phyloP scores from a whole-genome alignment of 768 basidiomycete species.

The Porpolomopsis calyptriformis region DNA sequence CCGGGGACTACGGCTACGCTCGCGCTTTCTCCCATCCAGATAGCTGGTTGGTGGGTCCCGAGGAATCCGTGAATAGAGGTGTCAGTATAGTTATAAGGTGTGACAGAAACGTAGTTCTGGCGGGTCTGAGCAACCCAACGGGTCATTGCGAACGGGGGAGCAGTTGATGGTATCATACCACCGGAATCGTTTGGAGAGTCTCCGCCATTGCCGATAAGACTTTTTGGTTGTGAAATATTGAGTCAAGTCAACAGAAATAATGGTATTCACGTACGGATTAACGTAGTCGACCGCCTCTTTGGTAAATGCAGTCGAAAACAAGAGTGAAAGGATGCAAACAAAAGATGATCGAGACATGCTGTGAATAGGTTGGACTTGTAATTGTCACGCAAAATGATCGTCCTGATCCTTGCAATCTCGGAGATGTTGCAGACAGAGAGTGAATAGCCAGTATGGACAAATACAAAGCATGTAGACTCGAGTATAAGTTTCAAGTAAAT shows the following conservation, averaged over 20 bases:
- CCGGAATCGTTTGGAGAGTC: conserved; percentile 60
- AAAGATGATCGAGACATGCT: too few species aligned
- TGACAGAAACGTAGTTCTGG: conserved; percentile 63
- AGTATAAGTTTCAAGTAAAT: too few species aligned
- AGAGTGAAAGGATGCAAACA: background rate
- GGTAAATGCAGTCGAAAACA: background rate
- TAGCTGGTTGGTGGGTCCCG: conserved; percentile 75
- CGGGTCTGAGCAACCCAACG: conserved; percentile 79
- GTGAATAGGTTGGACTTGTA: too few species aligned
- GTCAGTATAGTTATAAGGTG: conserved; percentile 57
- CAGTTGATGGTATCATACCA: conserved; percentile 68
- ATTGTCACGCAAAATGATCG: too few species aligned
- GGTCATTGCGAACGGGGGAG: conserved; percentile 78
- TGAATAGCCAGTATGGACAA: too few species aligned
- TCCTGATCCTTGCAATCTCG: too few species aligned
- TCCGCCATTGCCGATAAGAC: conserved; percentile 64
- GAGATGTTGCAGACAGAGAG: too few species aligned
- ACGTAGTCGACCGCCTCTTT: conserved; percentile 4
- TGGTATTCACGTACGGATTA: conserved; percentile 2
- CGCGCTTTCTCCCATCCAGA: conserved; percentile 82
- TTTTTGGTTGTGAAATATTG: too few species aligned
- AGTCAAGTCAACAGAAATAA: too few species aligned
- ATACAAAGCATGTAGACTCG: too few species aligned
- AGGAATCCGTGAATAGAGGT: conserved; percentile 59
- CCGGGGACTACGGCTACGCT: conserved; percentile 55